Percentiles rank a stretch among this genome's conserved stretches.
Evolutionary conservation across 1,139 yeast genomes (phyloP).

Genomic region (Blastobotrys illinoisensis): DNA sequence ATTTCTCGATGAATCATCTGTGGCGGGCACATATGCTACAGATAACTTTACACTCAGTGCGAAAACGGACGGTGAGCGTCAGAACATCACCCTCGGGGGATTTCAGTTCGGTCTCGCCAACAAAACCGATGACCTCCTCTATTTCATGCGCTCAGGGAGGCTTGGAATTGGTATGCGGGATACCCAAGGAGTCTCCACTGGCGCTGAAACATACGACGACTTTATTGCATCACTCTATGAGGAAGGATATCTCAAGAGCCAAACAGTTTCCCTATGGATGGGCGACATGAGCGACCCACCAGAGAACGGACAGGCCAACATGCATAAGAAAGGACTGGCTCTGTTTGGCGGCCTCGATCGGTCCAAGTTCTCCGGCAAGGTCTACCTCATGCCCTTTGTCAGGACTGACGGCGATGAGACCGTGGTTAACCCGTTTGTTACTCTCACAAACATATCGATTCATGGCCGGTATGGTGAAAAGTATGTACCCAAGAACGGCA

Average conservation of each 20-base stretch:
- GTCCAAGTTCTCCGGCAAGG: constrained; percentile 7
- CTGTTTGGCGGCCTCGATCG: constrained; percentile 11
- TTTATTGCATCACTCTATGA: constrained; percentile 27
- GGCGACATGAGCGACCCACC: neutral
- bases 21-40: constrained; percentile 15
- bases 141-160: neutral
- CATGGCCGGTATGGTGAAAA: neutral
- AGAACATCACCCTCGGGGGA: constrained; percentile 6
- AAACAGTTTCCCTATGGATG: constrained; percentile 3
- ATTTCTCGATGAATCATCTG: constrained; percentile 14
- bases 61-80: neutral
- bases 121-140: constrained; percentile 6
- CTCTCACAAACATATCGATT: constrained; percentile 48
- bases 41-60: constrained; percentile 15
- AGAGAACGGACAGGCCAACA: neutral
- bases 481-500: constrained; percentile 3
- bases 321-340: constrained; percentile 2
- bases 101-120: constrained; percentile 20
- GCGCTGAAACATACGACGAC: constrained; percentile 10
- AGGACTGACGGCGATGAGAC: constrained; percentile 4
- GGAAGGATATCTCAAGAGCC: constrained; percentile 19
- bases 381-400: constrained; percentile 23
- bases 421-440: constrained; percentile 45
- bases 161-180: constrained; percentile 20
- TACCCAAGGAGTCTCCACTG: constrained; percentile 8